Percentiles rank a stretch among this genome's conserved stretches.
Conservation (phyloP, 169 alveolate genomes). For the Plasmodium cynomolgi region DNA sequence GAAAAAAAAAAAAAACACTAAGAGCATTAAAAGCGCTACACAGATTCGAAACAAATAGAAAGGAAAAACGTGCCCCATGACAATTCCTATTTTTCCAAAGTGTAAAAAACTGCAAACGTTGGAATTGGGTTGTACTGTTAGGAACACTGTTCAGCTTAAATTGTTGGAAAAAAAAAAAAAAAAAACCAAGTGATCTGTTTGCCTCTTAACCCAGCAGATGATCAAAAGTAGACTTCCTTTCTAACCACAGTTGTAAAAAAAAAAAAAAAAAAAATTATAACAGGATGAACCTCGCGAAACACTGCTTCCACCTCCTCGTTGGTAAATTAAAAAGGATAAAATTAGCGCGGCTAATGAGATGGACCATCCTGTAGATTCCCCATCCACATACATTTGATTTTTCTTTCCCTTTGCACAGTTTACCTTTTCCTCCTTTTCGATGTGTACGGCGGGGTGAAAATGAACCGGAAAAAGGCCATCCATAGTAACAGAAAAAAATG, state of each 20-base stretch:
- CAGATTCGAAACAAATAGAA: not conserved
- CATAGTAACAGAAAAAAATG: conserved; percentile 9
- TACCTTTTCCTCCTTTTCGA: not conserved
- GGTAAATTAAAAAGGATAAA: conserved; percentile 6
- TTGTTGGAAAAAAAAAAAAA: not conserved
- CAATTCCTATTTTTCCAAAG: not conserved
- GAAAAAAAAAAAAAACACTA: not conserved
- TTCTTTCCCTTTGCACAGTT: not conserved
- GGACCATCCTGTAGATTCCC: not conserved
- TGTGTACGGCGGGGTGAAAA: not conserved
- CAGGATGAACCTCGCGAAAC: not conserved
- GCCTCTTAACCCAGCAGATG: not conserved
- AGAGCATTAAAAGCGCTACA: not conserved
- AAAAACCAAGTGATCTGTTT: not conserved
- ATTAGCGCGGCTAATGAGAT: not conserved
- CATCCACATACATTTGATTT: not conserved
- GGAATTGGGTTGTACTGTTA: not conserved
- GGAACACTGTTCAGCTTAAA: not conserved
- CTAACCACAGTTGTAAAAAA: not conserved
- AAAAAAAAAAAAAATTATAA: not conserved
- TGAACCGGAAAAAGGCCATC: not conserved
- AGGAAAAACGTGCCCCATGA: not conserved
- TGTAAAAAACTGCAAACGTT: not conserved
- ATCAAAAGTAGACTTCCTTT: not conserved
- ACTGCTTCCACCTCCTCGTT: not conserved